Evolutionary conservation across 2,329 filamentous ascomycete genomes (phyloP).

Genomic region (Fusarium ramigenum): DNA sequence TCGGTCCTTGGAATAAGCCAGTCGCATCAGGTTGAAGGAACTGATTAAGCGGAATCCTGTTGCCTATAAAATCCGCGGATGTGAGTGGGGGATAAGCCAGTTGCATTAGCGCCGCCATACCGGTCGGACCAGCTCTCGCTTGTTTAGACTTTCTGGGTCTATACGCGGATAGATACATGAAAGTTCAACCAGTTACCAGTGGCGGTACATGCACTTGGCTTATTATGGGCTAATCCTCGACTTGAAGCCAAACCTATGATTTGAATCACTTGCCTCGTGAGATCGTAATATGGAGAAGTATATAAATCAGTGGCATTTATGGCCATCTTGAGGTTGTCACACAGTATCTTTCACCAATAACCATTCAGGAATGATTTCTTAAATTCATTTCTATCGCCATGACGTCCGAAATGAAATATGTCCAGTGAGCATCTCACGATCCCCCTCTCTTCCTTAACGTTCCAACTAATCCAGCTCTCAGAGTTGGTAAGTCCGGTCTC

Average conservation of each 20-base stretch:
- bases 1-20: background rate
- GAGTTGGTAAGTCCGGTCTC: background rate
- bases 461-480: background rate
- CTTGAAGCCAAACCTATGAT: accelerated
- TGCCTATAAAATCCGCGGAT: background rate
- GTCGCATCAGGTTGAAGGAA: background rate
- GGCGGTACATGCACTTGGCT: background rate
- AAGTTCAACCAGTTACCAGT: accelerated
- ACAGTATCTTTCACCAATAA: background rate
- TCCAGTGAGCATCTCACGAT: accelerated
- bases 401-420: background rate
- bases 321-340: accelerated
- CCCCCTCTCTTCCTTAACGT: accelerated
- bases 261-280: accelerated
- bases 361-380: accelerated
- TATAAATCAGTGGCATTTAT: background rate
- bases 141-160: too few relatives aligned
- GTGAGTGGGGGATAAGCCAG: background rate
- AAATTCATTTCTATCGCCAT: accelerated
- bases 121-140: background rate
- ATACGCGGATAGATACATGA: background rate
- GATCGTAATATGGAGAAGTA: accelerated
- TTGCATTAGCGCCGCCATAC: background rate
- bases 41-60: too few relatives aligned
- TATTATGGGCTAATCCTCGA: background rate